Conservation (phyloP, 306 rosid genomes). For the Sesbania bispinosa region DNA sequence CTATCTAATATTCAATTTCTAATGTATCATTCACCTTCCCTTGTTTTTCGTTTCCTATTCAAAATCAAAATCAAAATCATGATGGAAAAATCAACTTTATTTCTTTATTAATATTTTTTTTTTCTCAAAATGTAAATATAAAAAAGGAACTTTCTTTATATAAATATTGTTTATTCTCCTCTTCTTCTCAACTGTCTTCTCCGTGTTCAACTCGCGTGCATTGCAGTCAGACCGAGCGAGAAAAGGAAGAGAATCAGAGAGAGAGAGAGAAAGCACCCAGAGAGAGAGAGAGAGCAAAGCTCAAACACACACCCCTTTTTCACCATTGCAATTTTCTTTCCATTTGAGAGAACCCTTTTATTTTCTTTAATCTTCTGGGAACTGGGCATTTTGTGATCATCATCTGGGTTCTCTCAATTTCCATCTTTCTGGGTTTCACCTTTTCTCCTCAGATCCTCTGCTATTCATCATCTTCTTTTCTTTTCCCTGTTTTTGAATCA, state of each 20-base stretch:
- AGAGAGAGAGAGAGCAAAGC: no score
- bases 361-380: neutral
- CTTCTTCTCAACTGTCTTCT: constrained; percentile 64
- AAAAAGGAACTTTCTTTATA: no score
- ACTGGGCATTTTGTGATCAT: no score
- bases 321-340: constrained; percentile 9
- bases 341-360: constrained; percentile 16
- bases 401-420: constrained; percentile 33
- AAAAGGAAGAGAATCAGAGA: constrained; percentile 28
- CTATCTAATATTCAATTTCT: no score
- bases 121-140: no score
- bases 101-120: no score
- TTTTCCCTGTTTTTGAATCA: no score
- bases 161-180: constrained; percentile 25
- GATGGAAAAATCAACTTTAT: no score
- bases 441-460: constrained; percentile 36
- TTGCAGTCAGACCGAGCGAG: constrained; percentile 41
- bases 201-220: constrained; percentile 84
- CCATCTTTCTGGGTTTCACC: constrained; percentile 25
- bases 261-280: neutral
- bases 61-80: no score
- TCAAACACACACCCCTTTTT: constrained; percentile 10
- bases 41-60: no score
- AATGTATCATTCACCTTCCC: no score
- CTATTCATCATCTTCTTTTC: no score